These are phyloP conservation scores for Plenodomus biglobosus DNA, from an alignment of 2,329 filamentous ascomycete genomes.

Conservation along the genomic window DNA sequence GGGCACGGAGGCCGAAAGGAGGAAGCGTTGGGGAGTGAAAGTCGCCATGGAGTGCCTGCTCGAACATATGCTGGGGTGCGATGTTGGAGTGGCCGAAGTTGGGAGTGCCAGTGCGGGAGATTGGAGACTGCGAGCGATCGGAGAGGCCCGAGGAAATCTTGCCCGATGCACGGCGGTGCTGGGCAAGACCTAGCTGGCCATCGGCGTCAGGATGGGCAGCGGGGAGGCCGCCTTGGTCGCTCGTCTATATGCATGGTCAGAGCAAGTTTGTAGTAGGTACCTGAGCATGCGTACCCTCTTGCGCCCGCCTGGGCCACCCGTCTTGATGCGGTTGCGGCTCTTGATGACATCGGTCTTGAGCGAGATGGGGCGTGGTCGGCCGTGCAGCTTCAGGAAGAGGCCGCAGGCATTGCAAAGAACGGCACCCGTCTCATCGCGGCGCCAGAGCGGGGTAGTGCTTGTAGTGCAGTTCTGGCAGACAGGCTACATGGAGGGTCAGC, in stretches of 20 bases:
- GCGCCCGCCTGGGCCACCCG: constrained; percentile 72
- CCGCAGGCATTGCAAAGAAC: constrained; percentile 99
- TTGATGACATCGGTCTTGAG: constrained; percentile 99
- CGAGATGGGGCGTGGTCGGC: constrained; percentile 87
- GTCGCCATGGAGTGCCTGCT: constrained; percentile 70
- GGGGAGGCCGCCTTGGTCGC: constrained; percentile 57
- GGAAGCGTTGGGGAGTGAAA: constrained; percentile 60
- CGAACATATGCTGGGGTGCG: constrained; percentile 77
- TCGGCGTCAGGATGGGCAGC: constrained; percentile 58
- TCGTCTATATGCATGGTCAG: constrained; percentile 16
- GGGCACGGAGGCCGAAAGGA: constrained; percentile 45
- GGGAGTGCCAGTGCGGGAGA: constrained; percentile 78
- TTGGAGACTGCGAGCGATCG: constrained; percentile 74
- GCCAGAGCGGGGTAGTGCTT: constrained; percentile 94
- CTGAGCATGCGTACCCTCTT: constrained; percentile 68
- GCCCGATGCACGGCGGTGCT: constrained; percentile 68
- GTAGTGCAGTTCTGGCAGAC: constrained; percentile 96
- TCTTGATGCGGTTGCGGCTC: constrained; percentile 97
- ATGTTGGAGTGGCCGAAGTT: constrained; percentile 68
- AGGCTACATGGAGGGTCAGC: constrained; percentile 60
- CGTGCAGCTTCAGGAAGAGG: constrained; percentile 94
- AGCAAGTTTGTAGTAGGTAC: not conserved
- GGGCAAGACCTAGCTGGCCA: constrained; percentile 57
- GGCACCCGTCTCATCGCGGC: constrained; percentile 90
- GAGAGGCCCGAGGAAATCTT: constrained; percentile 72